A percentile compares a stretch with the other conserved stretches of the same genome.
Conservation (phyloP, 2,329 filamentous ascomycete genomes). For the Pyrenophora tritici-repentis region DNA sequence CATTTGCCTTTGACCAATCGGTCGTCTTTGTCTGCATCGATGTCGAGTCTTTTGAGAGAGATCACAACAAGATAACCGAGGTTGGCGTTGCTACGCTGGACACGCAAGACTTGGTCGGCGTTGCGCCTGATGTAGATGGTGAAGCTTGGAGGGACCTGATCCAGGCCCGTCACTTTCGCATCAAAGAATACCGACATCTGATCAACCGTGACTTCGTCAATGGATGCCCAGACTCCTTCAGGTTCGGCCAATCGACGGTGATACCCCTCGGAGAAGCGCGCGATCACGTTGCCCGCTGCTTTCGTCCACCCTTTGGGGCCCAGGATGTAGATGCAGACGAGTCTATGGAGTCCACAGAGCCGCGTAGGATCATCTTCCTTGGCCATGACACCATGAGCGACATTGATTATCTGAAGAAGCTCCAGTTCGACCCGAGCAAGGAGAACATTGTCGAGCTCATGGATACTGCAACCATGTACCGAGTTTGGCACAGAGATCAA, state of each 20-base stretch:
- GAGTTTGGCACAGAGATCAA: slow-evolving; percentile 61
- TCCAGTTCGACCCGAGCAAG: slow-evolving; percentile 66
- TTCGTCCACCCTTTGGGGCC: slow-evolving; percentile 60
- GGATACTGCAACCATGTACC: slow-evolving; percentile 76
- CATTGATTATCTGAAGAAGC: slow-evolving; percentile 65
- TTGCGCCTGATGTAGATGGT: slow-evolving; percentile 66
- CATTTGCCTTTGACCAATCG: slow-evolving; percentile 52
- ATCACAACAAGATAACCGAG: slow-evolving; percentile 74
- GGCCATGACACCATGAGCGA: slow-evolving; percentile 76
- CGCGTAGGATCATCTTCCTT: slow-evolving; percentile 72
- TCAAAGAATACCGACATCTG: slow-evolving; percentile 69
- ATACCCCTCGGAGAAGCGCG: slow-evolving; percentile 55
- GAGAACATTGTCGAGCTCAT: slow-evolving; percentile 66
- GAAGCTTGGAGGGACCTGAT: slow-evolving; percentile 71
- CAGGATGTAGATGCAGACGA: slow-evolving; percentile 11
- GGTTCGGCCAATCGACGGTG: slow-evolving; percentile 70
- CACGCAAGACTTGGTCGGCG: slow-evolving; percentile 60
- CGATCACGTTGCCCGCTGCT: slow-evolving; percentile 57
- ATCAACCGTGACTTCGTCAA: slow-evolving; percentile 70
- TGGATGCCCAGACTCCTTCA: slow-evolving; percentile 75
- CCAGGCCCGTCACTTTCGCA: slow-evolving; percentile 73
- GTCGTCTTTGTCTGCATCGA: slow-evolving; percentile 78
- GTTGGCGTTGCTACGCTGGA: slow-evolving; percentile 84
- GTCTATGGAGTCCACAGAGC: slow-evolving; percentile 29
- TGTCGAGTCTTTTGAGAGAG: slow-evolving; percentile 77